phyloP scores from a whole-genome alignment of 768 basidiomycete species.

The Xerocomellus amylosporus region DNA sequence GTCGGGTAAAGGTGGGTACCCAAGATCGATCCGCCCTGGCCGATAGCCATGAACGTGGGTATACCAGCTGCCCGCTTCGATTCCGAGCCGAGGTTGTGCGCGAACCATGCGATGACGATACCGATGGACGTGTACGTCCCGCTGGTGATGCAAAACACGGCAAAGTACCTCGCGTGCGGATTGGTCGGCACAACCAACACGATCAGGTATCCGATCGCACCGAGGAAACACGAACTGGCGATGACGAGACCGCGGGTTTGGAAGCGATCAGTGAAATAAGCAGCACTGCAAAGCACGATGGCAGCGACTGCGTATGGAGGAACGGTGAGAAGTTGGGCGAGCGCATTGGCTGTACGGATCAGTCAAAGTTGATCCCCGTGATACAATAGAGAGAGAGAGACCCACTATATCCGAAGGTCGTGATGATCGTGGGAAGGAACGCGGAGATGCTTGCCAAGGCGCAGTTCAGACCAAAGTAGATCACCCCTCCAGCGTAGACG shows the following conservation, averaged over 20 bases:
- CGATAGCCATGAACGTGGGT: constrained; percentile 77
- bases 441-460: constrained; percentile 78
- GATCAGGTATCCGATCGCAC: constrained; percentile 53
- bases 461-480: constrained; percentile 77
- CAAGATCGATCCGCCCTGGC: constrained; percentile 73
- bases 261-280: constrained; percentile 62
- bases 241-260: constrained; percentile 54
- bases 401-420: constrained; percentile 69
- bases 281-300: constrained; percentile 55
- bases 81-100: constrained; percentile 76
- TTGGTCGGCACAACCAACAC: constrained; percentile 54
- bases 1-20: constrained; percentile 72
- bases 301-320: constrained; percentile 78
- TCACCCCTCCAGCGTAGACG: constrained; percentile 60
- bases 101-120: constrained; percentile 73
- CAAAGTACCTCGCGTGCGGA: constrained; percentile 68
- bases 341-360: constrained; percentile 48
- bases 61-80: constrained; percentile 75
- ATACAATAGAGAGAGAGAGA: constrained; percentile 1
- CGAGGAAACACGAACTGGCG: constrained; percentile 28
- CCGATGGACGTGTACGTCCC: constrained; percentile 79
- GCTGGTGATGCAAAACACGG: constrained; percentile 71
- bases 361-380: neutral
- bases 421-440: constrained; percentile 80
- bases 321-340: constrained; percentile 72